A percentile compares a stretch with the other conserved stretches of the same genome.
Conservation (phyloP, 352 stramenopile species). For the Phytophthora kernoviae region DNA sequence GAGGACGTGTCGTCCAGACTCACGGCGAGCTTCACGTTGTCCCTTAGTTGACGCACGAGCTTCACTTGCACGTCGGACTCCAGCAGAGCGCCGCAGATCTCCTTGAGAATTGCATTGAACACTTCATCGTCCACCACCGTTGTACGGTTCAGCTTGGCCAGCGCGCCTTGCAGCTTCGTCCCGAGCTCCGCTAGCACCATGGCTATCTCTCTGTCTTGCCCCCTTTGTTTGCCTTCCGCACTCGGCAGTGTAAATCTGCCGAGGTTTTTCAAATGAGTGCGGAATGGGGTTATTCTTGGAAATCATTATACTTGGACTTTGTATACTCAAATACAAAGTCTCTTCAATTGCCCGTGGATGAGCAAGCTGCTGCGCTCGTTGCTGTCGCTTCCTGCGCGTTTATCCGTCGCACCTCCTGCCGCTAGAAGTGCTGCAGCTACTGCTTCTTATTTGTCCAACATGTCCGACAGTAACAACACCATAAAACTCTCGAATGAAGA, state of each 20-base stretch:
- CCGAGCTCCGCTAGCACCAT: conserved; percentile 93
- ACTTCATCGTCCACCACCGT: conserved; percentile 91
- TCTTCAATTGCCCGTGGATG: conserved; percentile 31
- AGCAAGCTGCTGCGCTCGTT: conserved; percentile 34
- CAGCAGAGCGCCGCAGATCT: conserved; percentile 90
- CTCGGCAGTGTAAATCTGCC: not conserved
- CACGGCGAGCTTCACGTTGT: conserved; percentile 90
- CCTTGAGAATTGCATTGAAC: conserved; percentile 90
- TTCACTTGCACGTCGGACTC: conserved; percentile 91
- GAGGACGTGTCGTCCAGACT: conserved; percentile 81
- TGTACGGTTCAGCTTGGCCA: conserved; percentile 88
- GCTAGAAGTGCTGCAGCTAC: conserved; percentile 6
- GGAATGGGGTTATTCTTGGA: not conserved
- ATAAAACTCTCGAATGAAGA: conserved; percentile 70
- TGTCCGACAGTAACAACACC: conserved; percentile 42
- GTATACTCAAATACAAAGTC: not conserved
- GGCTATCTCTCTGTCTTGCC: conserved; percentile 1
- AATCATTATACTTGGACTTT: conserved; percentile 8
- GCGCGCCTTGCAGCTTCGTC: conserved; percentile 84
- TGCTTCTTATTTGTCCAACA: conserved; percentile 32
- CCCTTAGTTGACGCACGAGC: conserved; percentile 87
- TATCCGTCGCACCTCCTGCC: conserved; percentile 3
- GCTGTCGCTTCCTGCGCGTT: conserved; percentile 19
- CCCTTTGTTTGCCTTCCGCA: conserved; percentile 10
- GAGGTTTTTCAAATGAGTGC: too few species aligned